A percentile compares a stretch with the other conserved stretches of the same genome.
These are phyloP conservation scores for Blastomyces gilchristii DNA, from an alignment of 2,329 filamentous ascomycete genomes.

Conservation along the genomic window DNA sequence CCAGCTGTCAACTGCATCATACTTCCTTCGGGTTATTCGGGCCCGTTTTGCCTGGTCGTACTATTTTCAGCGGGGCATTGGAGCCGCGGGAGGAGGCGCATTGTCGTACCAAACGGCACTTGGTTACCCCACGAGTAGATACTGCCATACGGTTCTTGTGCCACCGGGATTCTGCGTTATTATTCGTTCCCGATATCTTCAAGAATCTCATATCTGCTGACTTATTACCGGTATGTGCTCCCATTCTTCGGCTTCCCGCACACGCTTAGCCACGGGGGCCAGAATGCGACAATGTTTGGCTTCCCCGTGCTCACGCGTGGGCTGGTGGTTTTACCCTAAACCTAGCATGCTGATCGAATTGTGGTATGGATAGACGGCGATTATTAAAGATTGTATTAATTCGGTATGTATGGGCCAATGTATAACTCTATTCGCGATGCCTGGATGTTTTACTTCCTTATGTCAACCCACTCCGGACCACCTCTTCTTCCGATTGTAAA, in stretches of 20 bases:
- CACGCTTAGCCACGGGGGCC: neutral
- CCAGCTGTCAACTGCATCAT: neutral
- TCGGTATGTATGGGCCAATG: conserved; percentile 1
- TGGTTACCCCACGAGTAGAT: conserved; percentile 2
- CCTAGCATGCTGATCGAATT: neutral
- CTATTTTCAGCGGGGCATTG: neutral
- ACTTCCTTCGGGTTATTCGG: neutral
- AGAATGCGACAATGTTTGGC: neutral
- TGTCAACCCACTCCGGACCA: neutral
- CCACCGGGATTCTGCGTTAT: neutral
- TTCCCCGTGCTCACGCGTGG: neutral
- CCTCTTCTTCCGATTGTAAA: neutral
- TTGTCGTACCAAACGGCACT: neutral
- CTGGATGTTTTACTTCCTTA: neutral
- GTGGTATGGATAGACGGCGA: neutral
- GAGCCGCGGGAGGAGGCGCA: neutral
- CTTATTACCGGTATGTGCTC: neutral
- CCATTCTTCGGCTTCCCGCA: neutral
- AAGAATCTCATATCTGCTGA: neutral
- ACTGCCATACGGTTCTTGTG: neutral
- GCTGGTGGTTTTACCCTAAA: neutral
- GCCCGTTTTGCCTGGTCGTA: neutral
- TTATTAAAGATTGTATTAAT: neutral
- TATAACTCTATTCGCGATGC: neutral
- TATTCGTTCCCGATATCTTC: neutral